Evolutionary conservation across 768 basidiomycete species (phyloP).

Genomic region (Imleria badia): DNA sequence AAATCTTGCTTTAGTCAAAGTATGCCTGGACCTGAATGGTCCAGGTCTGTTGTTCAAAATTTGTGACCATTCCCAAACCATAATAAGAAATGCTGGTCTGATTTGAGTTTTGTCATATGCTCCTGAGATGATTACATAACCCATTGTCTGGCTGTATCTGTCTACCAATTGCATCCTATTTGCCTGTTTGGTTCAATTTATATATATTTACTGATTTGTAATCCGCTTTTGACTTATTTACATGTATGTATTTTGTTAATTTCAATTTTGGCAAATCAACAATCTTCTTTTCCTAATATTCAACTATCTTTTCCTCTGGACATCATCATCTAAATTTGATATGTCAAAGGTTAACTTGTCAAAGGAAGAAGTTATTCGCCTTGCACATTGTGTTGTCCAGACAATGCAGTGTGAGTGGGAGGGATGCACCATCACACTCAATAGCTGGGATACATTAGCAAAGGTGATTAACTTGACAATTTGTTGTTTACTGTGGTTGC

Average conservation of each 20-base stretch:
- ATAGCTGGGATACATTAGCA: slow-evolving; percentile 28
- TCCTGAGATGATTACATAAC: too few relatives aligned
- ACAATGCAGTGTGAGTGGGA: slow-evolving; percentile 31
- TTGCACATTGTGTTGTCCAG: slow-evolving; percentile 28
- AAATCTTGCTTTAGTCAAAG: too few relatives aligned
- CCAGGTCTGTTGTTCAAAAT: too few relatives aligned
- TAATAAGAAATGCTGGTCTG: too few relatives aligned
- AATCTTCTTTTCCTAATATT: background rate
- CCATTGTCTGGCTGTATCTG: too few relatives aligned
- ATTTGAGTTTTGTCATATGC: too few relatives aligned
- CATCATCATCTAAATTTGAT: slow-evolving; percentile 12
- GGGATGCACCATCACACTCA: slow-evolving; percentile 23
- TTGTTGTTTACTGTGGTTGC: slow-evolving; percentile 2
- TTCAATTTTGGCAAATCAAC: background rate
- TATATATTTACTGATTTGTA: too few relatives aligned
- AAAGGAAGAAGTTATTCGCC: slow-evolving; percentile 14
- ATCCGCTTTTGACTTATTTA: slow-evolving; percentile 9
- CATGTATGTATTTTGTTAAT: slow-evolving; percentile 3
- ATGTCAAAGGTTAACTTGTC: slow-evolving; percentile 22
- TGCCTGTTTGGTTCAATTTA: too few relatives aligned
- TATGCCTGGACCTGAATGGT: too few relatives aligned
- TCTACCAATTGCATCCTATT: too few relatives aligned
- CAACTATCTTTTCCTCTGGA: background rate
- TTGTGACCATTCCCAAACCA: too few relatives aligned
- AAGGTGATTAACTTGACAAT: slow-evolving; percentile 26